These are phyloP conservation scores for Artemisia tridentata DNA, from an alignment of 129 eudicot species.

Conservation along the genomic window DNA sequence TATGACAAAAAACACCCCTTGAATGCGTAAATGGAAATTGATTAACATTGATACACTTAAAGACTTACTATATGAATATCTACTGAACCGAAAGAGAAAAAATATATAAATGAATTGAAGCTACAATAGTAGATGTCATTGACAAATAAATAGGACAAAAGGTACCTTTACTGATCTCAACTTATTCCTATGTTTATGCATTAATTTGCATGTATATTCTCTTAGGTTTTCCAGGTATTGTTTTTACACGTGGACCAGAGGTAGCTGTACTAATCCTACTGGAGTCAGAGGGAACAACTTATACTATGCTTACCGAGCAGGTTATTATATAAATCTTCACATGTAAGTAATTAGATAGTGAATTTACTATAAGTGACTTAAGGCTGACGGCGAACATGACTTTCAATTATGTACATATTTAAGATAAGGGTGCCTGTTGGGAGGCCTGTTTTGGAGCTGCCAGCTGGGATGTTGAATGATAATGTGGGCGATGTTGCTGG, in stretches of 20 bases:
- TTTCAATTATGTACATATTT: slow-evolving; percentile 8
- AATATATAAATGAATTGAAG: too few species aligned
- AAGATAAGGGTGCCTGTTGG: slow-evolving; percentile 99
- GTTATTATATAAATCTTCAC: slow-evolving; percentile 28
- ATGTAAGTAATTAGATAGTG: neutral
- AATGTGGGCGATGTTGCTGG: too few species aligned
- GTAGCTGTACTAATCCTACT: slow-evolving; percentile 89
- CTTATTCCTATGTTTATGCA: slow-evolving; percentile 6
- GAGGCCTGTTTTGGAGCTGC: too few species aligned
- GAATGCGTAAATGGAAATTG: too few species aligned
- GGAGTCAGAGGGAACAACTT: too few species aligned
- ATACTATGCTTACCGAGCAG: slow-evolving; percentile 96
- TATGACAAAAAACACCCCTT: too few species aligned
- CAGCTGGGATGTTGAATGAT: too few species aligned
- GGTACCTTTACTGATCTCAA: slow-evolving; percentile 42
- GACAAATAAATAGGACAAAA: slow-evolving; percentile 81
- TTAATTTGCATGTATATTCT: slow-evolving; percentile 16
- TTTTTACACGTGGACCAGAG: slow-evolving; percentile 98
- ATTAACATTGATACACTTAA: too few species aligned
- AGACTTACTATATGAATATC: too few species aligned
- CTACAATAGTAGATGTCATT: slow-evolving; percentile 58
- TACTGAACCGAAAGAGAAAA: too few species aligned
- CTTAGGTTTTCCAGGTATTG: slow-evolving; percentile 91
- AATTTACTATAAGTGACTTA: neutral
- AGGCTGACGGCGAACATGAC: too few species aligned